Percentiles rank a stretch among this genome's conserved stretches.
phyloP scores from a whole-genome alignment of 768 basidiomycete genomes.

The Vararia minispora region DNA sequence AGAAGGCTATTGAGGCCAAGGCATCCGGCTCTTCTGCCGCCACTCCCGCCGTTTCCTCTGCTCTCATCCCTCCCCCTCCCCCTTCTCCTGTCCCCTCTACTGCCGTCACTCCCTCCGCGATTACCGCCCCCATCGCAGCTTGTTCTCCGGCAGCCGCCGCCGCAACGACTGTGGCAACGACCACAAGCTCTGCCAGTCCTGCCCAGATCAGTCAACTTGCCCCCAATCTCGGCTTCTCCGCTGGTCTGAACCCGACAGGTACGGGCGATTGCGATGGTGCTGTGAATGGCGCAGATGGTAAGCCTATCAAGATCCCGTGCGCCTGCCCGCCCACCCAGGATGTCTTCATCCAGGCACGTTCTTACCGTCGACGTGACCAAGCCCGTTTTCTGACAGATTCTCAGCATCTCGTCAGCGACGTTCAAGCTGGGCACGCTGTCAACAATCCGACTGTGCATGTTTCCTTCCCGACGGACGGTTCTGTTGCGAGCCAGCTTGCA shows the following conservation, averaged over 20 bases:
- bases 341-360: conserved; percentile 22
- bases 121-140: not conserved
- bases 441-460: conserved; percentile 52
- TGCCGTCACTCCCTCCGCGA: not conserved
- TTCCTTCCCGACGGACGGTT: conserved; percentile 53
- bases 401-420: conserved; percentile 4
- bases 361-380: not conserved
- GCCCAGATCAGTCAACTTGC: conserved; percentile 13
- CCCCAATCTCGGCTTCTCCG: conserved; percentile 16
- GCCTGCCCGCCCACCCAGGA: conserved; percentile 26
- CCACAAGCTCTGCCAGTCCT: not conserved
- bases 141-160: not conserved
- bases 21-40: not conserved
- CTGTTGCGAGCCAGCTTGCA: conserved; percentile 36
- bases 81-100: too few species aligned
- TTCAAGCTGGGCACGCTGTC: conserved; percentile 26
- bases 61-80: too few species aligned
- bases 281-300: conserved; percentile 20
- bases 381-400: not conserved
- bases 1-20: conserved; percentile 10
- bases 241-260: conserved; percentile 19
- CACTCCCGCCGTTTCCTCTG: not conserved
- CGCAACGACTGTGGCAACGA: not conserved
- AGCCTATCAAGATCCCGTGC: conserved; percentile 30
- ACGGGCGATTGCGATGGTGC: conserved; percentile 16